Conservation (phyloP, 2,329 filamentous ascomycete genomes). For the Cladophialophora immunda region DNA sequence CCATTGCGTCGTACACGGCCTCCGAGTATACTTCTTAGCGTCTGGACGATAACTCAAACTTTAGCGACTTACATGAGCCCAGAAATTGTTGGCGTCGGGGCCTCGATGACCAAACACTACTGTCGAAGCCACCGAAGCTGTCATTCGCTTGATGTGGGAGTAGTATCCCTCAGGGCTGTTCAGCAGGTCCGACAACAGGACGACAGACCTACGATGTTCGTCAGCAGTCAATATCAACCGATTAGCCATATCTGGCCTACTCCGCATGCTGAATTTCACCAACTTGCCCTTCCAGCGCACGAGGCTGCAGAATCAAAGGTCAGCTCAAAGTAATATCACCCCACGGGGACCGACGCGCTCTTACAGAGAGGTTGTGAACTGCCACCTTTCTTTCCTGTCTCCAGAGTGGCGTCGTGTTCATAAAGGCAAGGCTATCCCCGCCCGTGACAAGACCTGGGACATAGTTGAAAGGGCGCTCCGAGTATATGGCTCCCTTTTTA, state of each 20-base stretch:
- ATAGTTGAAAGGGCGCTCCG: slow-evolving; percentile 16
- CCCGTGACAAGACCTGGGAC: slow-evolving; percentile 24
- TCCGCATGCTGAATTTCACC: slow-evolving; percentile 26
- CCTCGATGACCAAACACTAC: slow-evolving; percentile 37
- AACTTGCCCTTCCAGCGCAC: slow-evolving; percentile 21
- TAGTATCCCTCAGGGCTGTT: slow-evolving; percentile 31
- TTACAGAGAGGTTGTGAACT: slow-evolving; percentile 25
- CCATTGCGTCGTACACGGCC: slow-evolving; percentile 34
- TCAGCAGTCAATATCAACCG: not conserved
- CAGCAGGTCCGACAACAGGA: slow-evolving; percentile 27
- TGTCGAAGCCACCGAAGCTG: slow-evolving; percentile 35
- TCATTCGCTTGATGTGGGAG: slow-evolving; percentile 33
- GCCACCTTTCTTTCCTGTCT: slow-evolving; percentile 27
- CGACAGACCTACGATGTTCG: slow-evolving; percentile 13
- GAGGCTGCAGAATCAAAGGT: slow-evolving; percentile 13
- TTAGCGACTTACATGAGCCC: slow-evolving; percentile 17
- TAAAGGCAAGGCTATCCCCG: slow-evolving; percentile 27
- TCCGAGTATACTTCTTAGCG: slow-evolving; percentile 5
- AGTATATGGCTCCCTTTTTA: slow-evolving; percentile 25
- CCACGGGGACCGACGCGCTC: not conserved
- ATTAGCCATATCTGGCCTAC: slow-evolving; percentile 1
- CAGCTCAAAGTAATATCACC: slow-evolving; percentile 3
- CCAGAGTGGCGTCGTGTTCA: slow-evolving; percentile 28
- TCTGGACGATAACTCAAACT: slow-evolving; percentile 7
- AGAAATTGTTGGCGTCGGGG: slow-evolving; percentile 22